Evolutionary conservation across 805 yeast species (phyloP), one percentile per base, ranked within the genome.

Genomic region (Metschnikowia dekortorum): DNA sequence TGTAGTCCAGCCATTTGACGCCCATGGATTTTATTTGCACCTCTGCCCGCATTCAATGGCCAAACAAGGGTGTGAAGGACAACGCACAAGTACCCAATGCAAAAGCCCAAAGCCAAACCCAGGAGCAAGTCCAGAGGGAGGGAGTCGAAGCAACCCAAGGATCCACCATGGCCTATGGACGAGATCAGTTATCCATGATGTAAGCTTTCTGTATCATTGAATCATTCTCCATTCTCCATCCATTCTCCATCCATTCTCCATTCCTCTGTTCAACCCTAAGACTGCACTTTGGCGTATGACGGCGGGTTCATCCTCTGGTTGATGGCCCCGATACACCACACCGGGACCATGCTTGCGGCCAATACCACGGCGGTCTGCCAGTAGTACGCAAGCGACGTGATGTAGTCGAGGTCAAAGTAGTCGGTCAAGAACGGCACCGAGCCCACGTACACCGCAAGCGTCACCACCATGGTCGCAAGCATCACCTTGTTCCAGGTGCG

Each of bases 201-300:
- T 18, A 18, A 3, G 1, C 22, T 1, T 22, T 22, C 22, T 29
- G 9, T 29, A 16, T 16, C 18, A 16, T 16, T 16, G 18, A 29
- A 29, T 29, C 31, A 7, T 3, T 29, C 31, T 29, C 31, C 32
- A n/a, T 8, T 33, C 35, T 6, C 35, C 14, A 13, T n/a, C 11
- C 14, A 7, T 8, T 10, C n/a, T 33, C 14, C 8, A 5, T 16
- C 10, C 34, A 9, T 33, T n/a, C 8, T 33, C 35, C 14, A 6
- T n/a, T 32, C 13, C 4, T 6, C 35, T 16, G 18, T 16, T 32
- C 13, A 4, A n/a, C 16, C 9, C 14, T 22, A 42, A 3, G 29
- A 18, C 66, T 91, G 98, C 39, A 94, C 98, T 67, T 94, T 94
- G 8, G 97, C 97, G 66, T 94, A 94, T 62, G 89, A 89, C 32